Conservation (phyloP, 1,284 basidiomycete species). For the Cutaneotrichosporon dermatis region DNA sequence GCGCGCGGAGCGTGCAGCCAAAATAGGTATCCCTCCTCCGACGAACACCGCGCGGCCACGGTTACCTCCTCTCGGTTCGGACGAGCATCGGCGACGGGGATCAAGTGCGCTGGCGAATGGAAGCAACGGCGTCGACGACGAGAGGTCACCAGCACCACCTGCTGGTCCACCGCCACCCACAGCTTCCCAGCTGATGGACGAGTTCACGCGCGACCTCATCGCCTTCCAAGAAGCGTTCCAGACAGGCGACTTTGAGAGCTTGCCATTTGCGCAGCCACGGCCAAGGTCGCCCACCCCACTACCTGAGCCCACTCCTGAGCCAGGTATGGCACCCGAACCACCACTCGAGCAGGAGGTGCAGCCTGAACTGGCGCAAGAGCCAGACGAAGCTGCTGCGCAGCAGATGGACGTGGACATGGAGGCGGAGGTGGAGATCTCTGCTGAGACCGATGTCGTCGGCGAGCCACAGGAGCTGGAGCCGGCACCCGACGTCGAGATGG, state of each 20-base stretch:
- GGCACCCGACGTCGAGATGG: no score
- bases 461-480: no score
- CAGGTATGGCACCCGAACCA: background rate
- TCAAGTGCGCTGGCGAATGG: conserved; percentile 1
- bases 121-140: background rate
- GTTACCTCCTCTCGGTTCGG: conserved; percentile 11
- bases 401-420: no score
- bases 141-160: background rate
- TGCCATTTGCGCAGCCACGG: conserved; percentile 24
- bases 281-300: conserved; percentile 2
- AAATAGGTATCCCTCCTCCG: conserved; percentile 52
- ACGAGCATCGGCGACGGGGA: conserved; percentile 12
- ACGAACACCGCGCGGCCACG: conserved; percentile 11
- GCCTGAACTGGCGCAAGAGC: no score
- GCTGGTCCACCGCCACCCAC: conserved; percentile 11
- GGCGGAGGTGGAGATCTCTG: no score
- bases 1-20: conserved; percentile 63
- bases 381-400: no score
- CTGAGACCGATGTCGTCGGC: no score
- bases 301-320: background rate
- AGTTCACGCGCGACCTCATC: conserved; percentile 78
- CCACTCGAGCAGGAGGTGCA: no score
- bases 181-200: conserved; percentile 78
- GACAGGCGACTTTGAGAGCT: conserved; percentile 44
- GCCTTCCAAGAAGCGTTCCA: conserved; percentile 81